Conservation (phyloP, 192 early-diverging fungal species). For the Dissophora ornata region DNA sequence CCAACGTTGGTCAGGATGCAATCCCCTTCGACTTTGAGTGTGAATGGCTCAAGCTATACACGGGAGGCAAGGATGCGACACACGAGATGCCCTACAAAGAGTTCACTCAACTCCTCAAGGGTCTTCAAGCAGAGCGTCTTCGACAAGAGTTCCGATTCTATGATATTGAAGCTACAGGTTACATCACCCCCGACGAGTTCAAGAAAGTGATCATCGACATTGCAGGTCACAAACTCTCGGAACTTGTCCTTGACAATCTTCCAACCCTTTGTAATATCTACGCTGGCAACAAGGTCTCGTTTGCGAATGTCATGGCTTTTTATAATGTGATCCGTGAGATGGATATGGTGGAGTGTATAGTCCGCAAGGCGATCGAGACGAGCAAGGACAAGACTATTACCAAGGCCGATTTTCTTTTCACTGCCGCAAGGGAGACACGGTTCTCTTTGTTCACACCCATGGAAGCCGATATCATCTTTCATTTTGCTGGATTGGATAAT, state of each 20-base stretch:
- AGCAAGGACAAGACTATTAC: conserved; percentile 67
- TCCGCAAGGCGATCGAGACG: conserved; percentile 61
- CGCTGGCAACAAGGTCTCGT: conserved; percentile 68
- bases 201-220: conserved; percentile 70
- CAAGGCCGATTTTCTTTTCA: conserved; percentile 69
- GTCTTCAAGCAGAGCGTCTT: conserved; percentile 74
- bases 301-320: conserved; percentile 72
- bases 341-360: conserved; percentile 75
- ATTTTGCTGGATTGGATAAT: conserved; percentile 70
- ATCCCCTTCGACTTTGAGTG: conserved; percentile 77
- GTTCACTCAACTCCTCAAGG: conserved; percentile 77
- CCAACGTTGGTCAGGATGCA: conserved; percentile 63
- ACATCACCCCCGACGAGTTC: conserved; percentile 69
- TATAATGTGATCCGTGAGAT: conserved; percentile 71
- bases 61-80: conserved; percentile 60
- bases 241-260: conserved; percentile 70
- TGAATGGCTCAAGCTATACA: conserved; percentile 77
- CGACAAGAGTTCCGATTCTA: conserved; percentile 79
- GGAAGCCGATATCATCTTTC: conserved; percentile 79
- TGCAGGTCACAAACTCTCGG: conserved; percentile 73
- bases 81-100: conserved; percentile 76
- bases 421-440: conserved; percentile 63
- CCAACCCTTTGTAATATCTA: conserved; percentile 70
- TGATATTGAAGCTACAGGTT: conserved; percentile 69
- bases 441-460: conserved; percentile 77